These are phyloP conservation scores for Colletotrichum navitas DNA, from an alignment of 2,329 filamentous ascomycete species.

Conservation along the genomic window DNA sequence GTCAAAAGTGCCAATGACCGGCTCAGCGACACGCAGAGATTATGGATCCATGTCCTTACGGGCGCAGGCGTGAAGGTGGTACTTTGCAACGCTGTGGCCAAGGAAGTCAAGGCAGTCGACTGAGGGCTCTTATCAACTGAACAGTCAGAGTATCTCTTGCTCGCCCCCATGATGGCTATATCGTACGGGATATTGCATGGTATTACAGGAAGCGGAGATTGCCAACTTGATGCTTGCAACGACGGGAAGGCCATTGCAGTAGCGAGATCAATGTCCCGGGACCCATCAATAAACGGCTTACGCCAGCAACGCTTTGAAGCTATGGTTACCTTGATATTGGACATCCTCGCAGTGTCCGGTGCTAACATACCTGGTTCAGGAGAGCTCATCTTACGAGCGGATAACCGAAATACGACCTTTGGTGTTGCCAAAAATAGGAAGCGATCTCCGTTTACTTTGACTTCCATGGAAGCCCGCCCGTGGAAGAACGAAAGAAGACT, in stretches of 20 bases:
- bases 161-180: not conserved
- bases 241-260: slow-evolving; percentile 6
- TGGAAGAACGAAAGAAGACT: slow-evolving; percentile 33
- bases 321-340: not conserved
- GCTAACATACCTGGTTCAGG: not conserved
- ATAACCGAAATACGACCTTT: slow-evolving; percentile 22
- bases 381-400: slow-evolving; percentile 13
- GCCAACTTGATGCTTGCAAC: slow-evolving; percentile 20
- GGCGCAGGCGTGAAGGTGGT: slow-evolving; percentile 89
- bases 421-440: slow-evolving; percentile 35
- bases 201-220: slow-evolving; percentile 37
- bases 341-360: not conserved
- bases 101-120: slow-evolving; percentile 60
- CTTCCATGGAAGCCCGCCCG: slow-evolving; percentile 10
- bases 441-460: slow-evolving; percentile 7
- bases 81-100: slow-evolving; percentile 75
- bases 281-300: not conserved
- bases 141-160: not conserved
- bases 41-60: slow-evolving; percentile 96
- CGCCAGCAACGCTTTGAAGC: not conserved
- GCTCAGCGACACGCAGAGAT: slow-evolving; percentile 92
- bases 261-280: not conserved
- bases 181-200: slow-evolving; percentile 15
- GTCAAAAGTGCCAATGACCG: slow-evolving; percentile 92
- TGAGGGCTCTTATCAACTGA: slow-evolving; percentile 43